A percentile compares a stretch with the other conserved stretches of the same genome.
phyloP scores from a whole-genome alignment of 1,284 basidiomycete genomes.

The Abortiporus biennis region DNA sequence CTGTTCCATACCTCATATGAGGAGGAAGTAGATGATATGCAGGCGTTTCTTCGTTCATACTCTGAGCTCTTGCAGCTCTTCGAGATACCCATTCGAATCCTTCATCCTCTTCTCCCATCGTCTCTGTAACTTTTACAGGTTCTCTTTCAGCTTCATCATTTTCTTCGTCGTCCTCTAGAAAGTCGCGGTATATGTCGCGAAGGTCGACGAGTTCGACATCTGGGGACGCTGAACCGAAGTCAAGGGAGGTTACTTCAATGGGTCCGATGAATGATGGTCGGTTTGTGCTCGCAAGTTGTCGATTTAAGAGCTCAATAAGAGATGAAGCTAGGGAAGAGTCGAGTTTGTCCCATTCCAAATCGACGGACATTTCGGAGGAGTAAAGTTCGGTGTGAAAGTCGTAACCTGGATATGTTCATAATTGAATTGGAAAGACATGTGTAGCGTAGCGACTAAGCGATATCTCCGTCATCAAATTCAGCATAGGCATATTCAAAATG shows the following conservation, averaged over 20 bases:
- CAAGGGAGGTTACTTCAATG: constrained; percentile 77
- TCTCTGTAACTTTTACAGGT: constrained; percentile 49
- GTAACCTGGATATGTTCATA: not conserved
- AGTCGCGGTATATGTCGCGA: constrained; percentile 91
- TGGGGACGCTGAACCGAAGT: constrained; percentile 81
- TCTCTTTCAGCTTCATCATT: constrained; percentile 38
- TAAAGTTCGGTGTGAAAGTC: not conserved
- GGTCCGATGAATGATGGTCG: constrained; percentile 93
- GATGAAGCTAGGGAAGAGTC: constrained; percentile 66
- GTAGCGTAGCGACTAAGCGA: not conserved
- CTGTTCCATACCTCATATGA: constrained; percentile 61
- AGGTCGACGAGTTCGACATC: constrained; percentile 89
- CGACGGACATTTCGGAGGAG: constrained; percentile 60
- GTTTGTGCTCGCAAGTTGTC: constrained; percentile 61
- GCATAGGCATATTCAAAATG: too few relatives aligned
- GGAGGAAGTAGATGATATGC: constrained; percentile 64
- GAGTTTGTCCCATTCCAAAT: constrained; percentile 73
- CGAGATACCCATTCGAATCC: constrained; percentile 75
- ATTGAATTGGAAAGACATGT: not conserved
- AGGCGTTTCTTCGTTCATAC: constrained; percentile 46
- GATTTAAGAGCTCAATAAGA: constrained; percentile 78
- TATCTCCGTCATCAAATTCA: not conserved
- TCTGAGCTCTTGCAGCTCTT: constrained; percentile 42
- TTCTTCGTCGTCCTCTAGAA: constrained; percentile 80
- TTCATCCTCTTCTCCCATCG: constrained; percentile 48